Conservation (phyloP, 495 filamentous ascomycete genomes). For the Daldinia caldariorum region DNA sequence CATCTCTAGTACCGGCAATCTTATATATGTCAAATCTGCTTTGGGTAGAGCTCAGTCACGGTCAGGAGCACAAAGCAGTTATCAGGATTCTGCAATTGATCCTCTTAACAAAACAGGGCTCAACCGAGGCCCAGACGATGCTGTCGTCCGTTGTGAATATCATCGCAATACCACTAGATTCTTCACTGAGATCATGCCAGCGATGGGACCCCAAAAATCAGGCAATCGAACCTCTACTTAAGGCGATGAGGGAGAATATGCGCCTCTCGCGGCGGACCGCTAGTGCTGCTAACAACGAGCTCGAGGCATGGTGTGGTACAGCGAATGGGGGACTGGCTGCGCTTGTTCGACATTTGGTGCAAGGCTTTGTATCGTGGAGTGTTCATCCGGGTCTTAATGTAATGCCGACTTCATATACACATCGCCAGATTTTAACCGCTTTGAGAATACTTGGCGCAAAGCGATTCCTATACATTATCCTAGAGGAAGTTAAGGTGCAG, state of each 20-base stretch:
- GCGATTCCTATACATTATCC: constrained; percentile 66
- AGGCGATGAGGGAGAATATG: constrained; percentile 74
- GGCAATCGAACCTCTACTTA: constrained; percentile 76
- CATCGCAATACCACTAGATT: constrained; percentile 78
- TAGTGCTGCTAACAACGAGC: constrained; percentile 72
- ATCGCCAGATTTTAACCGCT: constrained; percentile 74
- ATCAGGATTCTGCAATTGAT: constrained; percentile 82
- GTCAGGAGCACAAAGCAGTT: constrained; percentile 64
- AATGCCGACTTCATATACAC: constrained; percentile 79
- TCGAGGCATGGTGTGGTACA: constrained; percentile 77
- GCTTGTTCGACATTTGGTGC: constrained; percentile 72
- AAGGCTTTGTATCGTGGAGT: constrained; percentile 77
- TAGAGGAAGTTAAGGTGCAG: constrained; percentile 73
- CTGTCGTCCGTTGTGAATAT: constrained; percentile 86
- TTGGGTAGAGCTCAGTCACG: constrained; percentile 64
- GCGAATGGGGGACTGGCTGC: constrained; percentile 67
- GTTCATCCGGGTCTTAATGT: constrained; percentile 69
- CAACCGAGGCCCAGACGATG: constrained; percentile 81
- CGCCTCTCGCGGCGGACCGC: constrained; percentile 70
- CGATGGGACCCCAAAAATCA: constrained; percentile 71
- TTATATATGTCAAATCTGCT: constrained; percentile 82
- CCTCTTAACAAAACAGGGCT: constrained; percentile 77
- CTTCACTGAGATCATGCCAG: constrained; percentile 77
- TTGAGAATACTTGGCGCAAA: constrained; percentile 75
- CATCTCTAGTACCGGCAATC: constrained; percentile 83